Evolutionary conservation across 2,329 filamentous ascomycete species (phyloP).

Genomic region (Onygena corvina): DNA sequence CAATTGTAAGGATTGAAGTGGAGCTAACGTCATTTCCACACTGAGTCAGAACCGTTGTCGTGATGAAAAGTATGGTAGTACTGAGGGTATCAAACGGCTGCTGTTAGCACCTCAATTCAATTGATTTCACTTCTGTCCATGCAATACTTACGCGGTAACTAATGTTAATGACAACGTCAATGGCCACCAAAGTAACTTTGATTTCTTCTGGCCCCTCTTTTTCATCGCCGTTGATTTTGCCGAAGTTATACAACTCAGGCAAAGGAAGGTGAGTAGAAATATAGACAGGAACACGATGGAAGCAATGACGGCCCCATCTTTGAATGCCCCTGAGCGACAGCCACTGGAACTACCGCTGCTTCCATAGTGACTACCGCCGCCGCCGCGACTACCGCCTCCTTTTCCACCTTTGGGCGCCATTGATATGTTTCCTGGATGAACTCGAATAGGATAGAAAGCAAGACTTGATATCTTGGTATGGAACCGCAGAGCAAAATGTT

Average conservation of each 20-base stretch:
- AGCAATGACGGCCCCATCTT: not conserved
- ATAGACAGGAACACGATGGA: conserved; percentile 7
- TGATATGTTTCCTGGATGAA: no score
- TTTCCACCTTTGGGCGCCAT: conserved; percentile 13
- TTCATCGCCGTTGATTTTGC: conserved; percentile 6
- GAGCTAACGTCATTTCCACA: not conserved
- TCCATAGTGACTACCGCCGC: not conserved
- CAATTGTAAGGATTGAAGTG: not conserved
- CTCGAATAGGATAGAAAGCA: no score
- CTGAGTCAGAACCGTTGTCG: not conserved
- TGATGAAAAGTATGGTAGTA: not conserved
- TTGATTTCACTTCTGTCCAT: not conserved
- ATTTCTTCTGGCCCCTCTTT: conserved; percentile 6
- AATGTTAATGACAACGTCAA: conserved; percentile 1
- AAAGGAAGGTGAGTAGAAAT: conserved; percentile 7
- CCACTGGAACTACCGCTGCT: not conserved
- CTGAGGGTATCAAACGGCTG: not conserved
- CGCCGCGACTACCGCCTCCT: conserved; percentile 7
- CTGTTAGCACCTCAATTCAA: not conserved
- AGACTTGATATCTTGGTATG: not conserved
- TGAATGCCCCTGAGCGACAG: conserved; percentile 4
- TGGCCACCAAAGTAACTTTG: conserved; percentile 9
- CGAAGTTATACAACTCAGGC: not conserved
- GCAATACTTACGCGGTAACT: not conserved
- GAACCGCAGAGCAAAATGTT: not conserved